Base-by-base conservation (phyloP, 78 protist species). In the Dictyostelium purpureum region DNA sequence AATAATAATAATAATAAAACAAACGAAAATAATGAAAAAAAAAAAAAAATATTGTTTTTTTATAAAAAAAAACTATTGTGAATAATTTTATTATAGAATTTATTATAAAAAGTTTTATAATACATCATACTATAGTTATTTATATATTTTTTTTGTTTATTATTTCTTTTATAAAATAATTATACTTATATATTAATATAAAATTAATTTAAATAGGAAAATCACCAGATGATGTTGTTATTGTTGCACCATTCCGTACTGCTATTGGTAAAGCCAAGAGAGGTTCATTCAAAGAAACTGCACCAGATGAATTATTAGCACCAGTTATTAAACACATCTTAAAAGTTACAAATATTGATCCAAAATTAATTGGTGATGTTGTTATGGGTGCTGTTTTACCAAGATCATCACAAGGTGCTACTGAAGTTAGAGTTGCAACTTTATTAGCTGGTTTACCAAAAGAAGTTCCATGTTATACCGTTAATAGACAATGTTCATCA, bases 401-500 rank as follows among this genome's bases (percentile, higher is more conserved):
- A 85, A 85, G 92, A 85, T 56, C 77, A 16, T 85, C 92, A 43
- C 92, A 85, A 52, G 95, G 95, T 51, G 97, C 97, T 24, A 52
- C 89, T 19, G 77, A 63, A 33, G 88, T 94, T 56, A 79, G 95
- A 33, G 66, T 79, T 67, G 97, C 94, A 16, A 52, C 69, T 45
- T 80, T 95, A 47, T 35, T 89, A 16, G 97, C 94, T 9, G 97
- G 94, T 51, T 6, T 92, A 28, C 97, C 97, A 45, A 69, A 65
- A 12, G 85, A 88, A 21, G 93, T 85, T 24, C 83, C 97, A 51
- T 70, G 89, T 49, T 67, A 16, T 51, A 89, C 97, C 2, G 87
- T 94, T 31, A 91, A 94, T 73, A 88, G 97, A 56, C 97, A 95
- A 79, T 98, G 99, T 88, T 57, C 94, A 33, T 96, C 98, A 19